Evolutionary conservation across 2,329 filamentous ascomycete genomes (phyloP).

Genomic region (Botrytis galanthina): DNA sequence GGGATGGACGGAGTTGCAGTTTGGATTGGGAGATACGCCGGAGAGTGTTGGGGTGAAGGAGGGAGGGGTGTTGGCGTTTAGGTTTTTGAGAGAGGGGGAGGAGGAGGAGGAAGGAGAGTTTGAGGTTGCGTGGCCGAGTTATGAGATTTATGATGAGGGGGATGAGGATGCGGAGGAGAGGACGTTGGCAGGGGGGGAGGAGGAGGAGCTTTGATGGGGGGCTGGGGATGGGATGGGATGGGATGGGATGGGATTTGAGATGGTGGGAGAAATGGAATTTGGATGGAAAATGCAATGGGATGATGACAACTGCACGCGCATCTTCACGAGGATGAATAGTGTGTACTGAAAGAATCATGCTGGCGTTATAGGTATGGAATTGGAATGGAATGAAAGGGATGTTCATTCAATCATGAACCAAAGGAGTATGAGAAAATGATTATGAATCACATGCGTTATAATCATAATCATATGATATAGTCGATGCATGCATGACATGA

Average conservation of each 20-base stretch:
- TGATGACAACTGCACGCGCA: constrained; percentile 43
- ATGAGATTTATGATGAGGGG: constrained; percentile 13
- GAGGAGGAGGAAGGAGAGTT: constrained; percentile 33
- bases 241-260: not conserved
- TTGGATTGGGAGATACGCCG: constrained; percentile 38
- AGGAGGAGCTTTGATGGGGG: not conserved
- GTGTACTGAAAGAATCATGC: not conserved
- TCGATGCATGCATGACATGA: not conserved
- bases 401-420: not conserved
- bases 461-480: not conserved
- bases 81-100: constrained; percentile 34
- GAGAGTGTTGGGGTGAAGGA: constrained; percentile 42
- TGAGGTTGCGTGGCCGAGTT: constrained; percentile 27
- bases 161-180: not conserved
- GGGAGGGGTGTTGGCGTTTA: constrained; percentile 43
- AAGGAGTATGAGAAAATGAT: not conserved
- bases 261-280: constrained; percentile 33
- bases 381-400: not conserved
- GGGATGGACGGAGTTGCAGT: constrained; percentile 48
- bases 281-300: constrained; percentile 40
- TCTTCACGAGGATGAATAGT: constrained; percentile 32
- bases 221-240: not conserved
- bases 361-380: not conserved
- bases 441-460: not conserved
- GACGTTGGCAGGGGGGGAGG: not conserved